Base-by-base conservation (phyloP, 2,329 filamentous ascomycete species). In the Trichoderma hamatum region DNA sequence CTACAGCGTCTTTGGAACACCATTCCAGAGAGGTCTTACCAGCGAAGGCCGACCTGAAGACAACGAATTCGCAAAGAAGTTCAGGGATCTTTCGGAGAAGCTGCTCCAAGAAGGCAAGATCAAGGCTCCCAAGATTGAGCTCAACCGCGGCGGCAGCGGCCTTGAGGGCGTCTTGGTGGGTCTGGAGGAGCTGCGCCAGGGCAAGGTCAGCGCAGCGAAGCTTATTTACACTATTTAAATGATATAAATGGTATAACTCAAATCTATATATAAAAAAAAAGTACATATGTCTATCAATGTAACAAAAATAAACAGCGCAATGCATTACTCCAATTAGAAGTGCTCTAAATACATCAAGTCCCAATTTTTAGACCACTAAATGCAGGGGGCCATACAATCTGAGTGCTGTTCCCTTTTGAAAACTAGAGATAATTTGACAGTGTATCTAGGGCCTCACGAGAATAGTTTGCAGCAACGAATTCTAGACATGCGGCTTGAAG, bases 1-100 rank as follows among this genome's bases (percentile, higher is more conserved):
- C 1, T 85, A 84, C 72, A 80, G 80, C 4, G 76, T 77, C 9
- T 69, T 83, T 4, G 82, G 81, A 19, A 78, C 80, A 69, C 39
- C 51, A 5, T 80, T 79, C 70, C 26, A 69, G 16, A 74, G 74
- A 19, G 69, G 72, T 24, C 49, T 63, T 1, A 56, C 70, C 11
- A 61, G 75, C n/a, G 74, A 76, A 1, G 74, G 73, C 0, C 71
- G 52, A 14, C 69, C 56, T 5, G 76, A 75, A 30, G 75, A 83
- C 67, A 73, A 76, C 9, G 76, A 78, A 56, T 81, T 81, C 66
- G 79, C 74, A 6, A 76, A 76, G 72, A 74, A 46, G 64, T 84
- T 82, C 66, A 80, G 80, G 78, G 73, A 77, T 1, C 16, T 82
- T 16, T 69, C 75, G 6, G 71, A 71, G 5, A 71, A 71, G 1